These are phyloP conservation scores for Podila horticola DNA, from an alignment of 192 early-diverging fungal species.

Conservation along the genomic window DNA sequence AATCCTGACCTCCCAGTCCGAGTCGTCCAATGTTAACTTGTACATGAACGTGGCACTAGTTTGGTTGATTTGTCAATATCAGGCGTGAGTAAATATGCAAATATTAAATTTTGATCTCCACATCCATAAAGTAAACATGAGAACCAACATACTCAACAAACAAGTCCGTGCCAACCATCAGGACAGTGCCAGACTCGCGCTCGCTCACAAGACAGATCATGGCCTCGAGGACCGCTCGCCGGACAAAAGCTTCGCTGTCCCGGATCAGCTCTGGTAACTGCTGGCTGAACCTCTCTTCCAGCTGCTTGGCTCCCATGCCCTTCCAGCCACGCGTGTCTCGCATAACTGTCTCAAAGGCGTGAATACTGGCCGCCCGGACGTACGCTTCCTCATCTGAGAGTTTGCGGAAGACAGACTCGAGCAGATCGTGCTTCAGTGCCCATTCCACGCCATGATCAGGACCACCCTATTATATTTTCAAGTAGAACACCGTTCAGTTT, in stretches of 20 bases:
- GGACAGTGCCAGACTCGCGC: conserved; percentile 57
- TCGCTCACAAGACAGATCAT: conserved; percentile 59
- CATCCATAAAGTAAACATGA: too few relatives aligned
- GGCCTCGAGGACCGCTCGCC: conserved; percentile 60
- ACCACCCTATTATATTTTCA: conserved; percentile 8
- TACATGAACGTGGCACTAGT: conserved; percentile 53
- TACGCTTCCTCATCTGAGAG: conserved; percentile 61
- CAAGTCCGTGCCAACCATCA: conserved; percentile 43
- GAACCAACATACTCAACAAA: conserved; percentile 47
- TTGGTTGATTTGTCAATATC: too few relatives aligned
- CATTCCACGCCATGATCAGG: conserved; percentile 50
- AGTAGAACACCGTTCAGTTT: not conserved
- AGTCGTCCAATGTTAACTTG: conserved; percentile 57
- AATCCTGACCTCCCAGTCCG: conserved; percentile 62
- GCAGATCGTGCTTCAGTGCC: conserved; percentile 53
- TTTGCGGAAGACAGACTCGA: conserved; percentile 48
- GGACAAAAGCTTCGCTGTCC: conserved; percentile 63
- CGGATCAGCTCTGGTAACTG: conserved; percentile 56
- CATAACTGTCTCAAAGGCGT: conserved; percentile 56
- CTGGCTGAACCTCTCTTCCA: conserved; percentile 39
- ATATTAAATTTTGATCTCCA: not conserved
- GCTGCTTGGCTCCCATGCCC: conserved; percentile 50
- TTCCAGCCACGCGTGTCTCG: conserved; percentile 58
- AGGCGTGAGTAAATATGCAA: not conserved
- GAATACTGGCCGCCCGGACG: conserved; percentile 61